Base-by-base conservation (phyloP, 208 protist genomes). In the Acanthamoeba sp. region DNA sequence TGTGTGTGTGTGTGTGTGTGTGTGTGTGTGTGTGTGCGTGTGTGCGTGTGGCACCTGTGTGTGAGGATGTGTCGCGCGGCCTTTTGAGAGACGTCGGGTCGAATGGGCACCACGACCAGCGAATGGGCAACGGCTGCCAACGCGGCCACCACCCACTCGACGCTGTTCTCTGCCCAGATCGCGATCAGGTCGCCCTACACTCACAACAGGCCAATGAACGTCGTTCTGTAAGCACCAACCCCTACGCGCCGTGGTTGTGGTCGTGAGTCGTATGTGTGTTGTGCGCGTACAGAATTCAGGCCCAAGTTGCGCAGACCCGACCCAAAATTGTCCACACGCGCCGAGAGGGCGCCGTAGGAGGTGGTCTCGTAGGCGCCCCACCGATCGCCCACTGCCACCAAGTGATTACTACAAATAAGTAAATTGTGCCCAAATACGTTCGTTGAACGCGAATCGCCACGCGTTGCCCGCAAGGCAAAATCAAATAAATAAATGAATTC, bases 81-180 rank as follows among this genome's bases (percentile, higher is more conserved):
- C 36, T 64, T 57, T 7, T 18, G 52, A 24, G 32, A 57, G 57
- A 64, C 57, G 5, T 55, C 57, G 18, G 82, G 82, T 36, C 57
- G 29, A 36, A 90, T 69, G 48, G 82, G 82, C 48, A 90, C 82
- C 27, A 90, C 36, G 0, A 66, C 50, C 29, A 90, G 24, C 6
- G 82, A 90, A 38, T 90, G 40, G 14, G 52, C 52, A 27, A 90
- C 62, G 50, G 57, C 82, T 9, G 48, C 57, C 50, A 90, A 36
- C 57, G 36, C 9, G 3, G 57, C 82, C 48, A 90, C 48, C 6
- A 90, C 57, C 82, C 82, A 90, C 57, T 90, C 82, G 20, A 69
- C 82, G n/a, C 82, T 90, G 82, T 90, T 90, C 7, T 90, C 52
- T 22, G 82, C 82, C 82, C 82, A 90, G 34, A 90, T 64, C 22